A percentile compares a stretch with the other conserved stretches of the same genome.
Conservation (phyloP, 192 early-diverging fungal genomes). For the Backusella mclennaniae region DNA sequence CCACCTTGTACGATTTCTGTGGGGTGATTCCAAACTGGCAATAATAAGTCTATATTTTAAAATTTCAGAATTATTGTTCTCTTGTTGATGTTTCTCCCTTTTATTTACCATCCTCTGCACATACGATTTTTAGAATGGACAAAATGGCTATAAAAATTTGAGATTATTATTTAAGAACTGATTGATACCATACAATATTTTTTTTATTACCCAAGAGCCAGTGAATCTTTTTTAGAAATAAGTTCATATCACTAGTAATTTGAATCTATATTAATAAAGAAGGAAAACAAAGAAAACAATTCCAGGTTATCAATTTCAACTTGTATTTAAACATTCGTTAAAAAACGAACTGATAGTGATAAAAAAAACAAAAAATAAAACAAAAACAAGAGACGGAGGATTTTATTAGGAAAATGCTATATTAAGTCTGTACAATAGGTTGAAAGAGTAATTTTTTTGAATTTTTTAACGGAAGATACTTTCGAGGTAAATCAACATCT, state of each 20-base stretch:
- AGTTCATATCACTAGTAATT: neutral
- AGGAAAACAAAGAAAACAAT: neutral
- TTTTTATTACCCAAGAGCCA: neutral
- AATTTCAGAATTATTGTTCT: neutral
- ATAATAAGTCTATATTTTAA: constrained; percentile 4
- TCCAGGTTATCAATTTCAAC: neutral
- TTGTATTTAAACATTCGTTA: neutral
- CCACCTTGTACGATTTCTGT: constrained; percentile 12
- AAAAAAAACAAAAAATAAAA: neutral
- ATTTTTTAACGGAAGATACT: constrained; percentile 23
- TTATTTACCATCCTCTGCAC: neutral
- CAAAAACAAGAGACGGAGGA: neutral
- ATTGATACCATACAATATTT: neutral
- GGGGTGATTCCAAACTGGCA: constrained; percentile 39
- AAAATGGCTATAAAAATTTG: neutral
- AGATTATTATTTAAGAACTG: neutral
- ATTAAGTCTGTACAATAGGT: neutral
- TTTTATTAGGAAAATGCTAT: neutral
- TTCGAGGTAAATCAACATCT: constrained; percentile 30
- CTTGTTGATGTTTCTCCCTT: neutral
- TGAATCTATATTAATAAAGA: neutral
- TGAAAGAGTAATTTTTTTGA: constrained; percentile 7
- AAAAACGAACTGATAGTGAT: neutral
- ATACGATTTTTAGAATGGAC: neutral
- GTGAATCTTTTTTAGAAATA: neutral